These are phyloP conservation scores for Colletotrichum somersetense DNA, from an alignment of 2,329 filamentous ascomycete genomes.

Conservation along the genomic window DNA sequence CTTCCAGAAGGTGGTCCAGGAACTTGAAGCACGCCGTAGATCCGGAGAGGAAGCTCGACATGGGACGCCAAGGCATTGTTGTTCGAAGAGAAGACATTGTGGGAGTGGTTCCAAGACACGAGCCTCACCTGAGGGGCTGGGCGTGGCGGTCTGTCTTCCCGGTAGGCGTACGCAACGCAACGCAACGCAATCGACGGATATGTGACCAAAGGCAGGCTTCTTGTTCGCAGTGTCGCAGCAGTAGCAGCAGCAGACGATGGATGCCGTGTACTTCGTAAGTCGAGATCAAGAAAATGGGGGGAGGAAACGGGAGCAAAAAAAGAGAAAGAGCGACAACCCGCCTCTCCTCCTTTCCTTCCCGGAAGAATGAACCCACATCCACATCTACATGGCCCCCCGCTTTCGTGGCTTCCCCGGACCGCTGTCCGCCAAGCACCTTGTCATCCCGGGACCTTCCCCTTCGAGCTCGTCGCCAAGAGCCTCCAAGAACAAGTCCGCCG, in stretches of 20 bases:
- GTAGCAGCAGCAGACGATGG: not conserved
- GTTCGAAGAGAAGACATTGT: too few relatives aligned
- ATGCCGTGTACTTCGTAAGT: not conserved
- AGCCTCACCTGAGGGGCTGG: too few relatives aligned
- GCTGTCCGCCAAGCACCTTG: constrained; percentile 35
- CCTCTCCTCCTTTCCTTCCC: not conserved
- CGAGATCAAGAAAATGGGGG: not conserved
- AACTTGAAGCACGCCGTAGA: not conserved
- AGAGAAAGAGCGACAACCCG: not conserved
- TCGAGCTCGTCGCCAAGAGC: constrained; percentile 34
- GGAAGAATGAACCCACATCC: not conserved
- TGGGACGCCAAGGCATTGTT: not conserved
- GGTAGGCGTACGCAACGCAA: not conserved
- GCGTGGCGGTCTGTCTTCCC: too few relatives aligned
- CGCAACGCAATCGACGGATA: not conserved
- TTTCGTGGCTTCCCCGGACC: constrained; percentile 35
- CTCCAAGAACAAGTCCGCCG: constrained; percentile 25
- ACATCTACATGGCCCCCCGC: not conserved
- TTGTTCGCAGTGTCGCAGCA: too few relatives aligned
- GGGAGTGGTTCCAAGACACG: not conserved
- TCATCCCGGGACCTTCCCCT: constrained; percentile 40
- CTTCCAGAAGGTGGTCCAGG: not conserved
- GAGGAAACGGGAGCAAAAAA: not conserved
- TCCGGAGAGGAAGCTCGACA: constrained; percentile 13
- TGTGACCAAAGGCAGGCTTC: not conserved